Base-by-base conservation (phyloP, 805 yeast genomes). In the Isabelozyma rhagii region DNA sequence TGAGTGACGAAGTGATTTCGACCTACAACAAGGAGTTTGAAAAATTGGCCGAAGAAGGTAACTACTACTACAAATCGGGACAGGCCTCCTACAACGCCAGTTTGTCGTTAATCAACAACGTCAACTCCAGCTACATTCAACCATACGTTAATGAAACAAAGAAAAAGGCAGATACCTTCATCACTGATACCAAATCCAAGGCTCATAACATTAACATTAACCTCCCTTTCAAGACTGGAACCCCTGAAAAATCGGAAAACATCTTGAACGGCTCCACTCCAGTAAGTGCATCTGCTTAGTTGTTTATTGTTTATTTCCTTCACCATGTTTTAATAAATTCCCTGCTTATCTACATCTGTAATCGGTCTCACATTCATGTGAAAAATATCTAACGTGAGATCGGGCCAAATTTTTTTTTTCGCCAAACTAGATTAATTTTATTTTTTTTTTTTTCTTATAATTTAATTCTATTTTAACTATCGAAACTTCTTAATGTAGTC, bases 401-500 rank as follows among this genome's bases (percentile, higher is more conserved):
- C 25, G 25, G 25, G 25, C 25, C 25, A 21, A 21, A 3, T 21
- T 21, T 21, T 21, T 21, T 21, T 21, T 21, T 21, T 21, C 25
- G 25, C 25, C 25, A 6, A 21, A 21, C 25, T 15, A 15, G 17
- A 15, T 15, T 15, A 15, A 21, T 6, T 3, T 21, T 21, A 6
- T 21, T 21, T 21, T 21, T 21, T 21, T 21, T 3, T 21, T 21
- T 21, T 21, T 21, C n/a, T n/a, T 15, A 15, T 15, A 15, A 1
- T 15, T 15, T 15, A 15, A 15, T 15, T 15, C 17, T 10, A 29
- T 29, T 13, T 31, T 4, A 13, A 13, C 18, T 39, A 39, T 13
- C 13, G 41, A 50, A 69, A 74, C n/a, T 52, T 55, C 51, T 74
- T 77, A 29, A 85, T 78, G 61, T 86, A 86, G 54, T 84, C 81